Evolutionary conservation across 768 basidiomycete genomes (phyloP), one percentile per base, ranked within the genome.

Genomic region (Mycena capillaripes): DNA sequence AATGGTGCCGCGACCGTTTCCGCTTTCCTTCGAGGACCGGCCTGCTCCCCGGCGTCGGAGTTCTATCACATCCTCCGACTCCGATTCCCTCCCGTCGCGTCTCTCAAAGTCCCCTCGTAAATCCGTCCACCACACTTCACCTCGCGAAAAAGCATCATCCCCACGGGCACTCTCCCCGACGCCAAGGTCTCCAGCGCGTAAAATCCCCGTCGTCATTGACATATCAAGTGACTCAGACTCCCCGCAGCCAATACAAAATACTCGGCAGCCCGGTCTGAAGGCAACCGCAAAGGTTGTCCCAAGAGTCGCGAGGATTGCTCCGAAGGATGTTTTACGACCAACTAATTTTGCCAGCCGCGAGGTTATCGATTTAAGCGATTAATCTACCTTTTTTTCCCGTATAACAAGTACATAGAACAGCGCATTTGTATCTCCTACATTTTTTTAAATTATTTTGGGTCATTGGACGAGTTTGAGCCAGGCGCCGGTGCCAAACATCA

Each of bases 41-140:
- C 61, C 53, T 1, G 55, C 19, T 19, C 53, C 70, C 4, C 58
- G 58, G 11, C 66, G 72, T 3, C 62, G 72, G 17, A 73, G 52
- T 8, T 48, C 67, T 10, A 52, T 38, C 21, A 36, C 42, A 29
- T 64, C 72, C 29, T 66, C 66, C 57, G 71, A 69, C 12, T 64
- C 73, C 0, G 73, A 75, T 38, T 44, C 66, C 5, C 57, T 58
- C 36, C 4, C 36, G 1, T 25, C 59, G 11, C 52, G 73, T n/a
- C 8, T 79, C 14, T 73, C 76, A 17, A 81, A 82, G 56, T 83
- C 82, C 1, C 82, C 81, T 9, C 81, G 79, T n/a, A 79, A 79
- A 52, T 78, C 76, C 9, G 53, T 56, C 25, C 65, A 76, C 34
- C 79, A 78, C 50, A 68, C 71, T 2, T 81, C 79, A 2, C 81